phyloP scores from a whole-genome alignment of 345 rosid genomes.

The Citrus hindsii region DNA sequence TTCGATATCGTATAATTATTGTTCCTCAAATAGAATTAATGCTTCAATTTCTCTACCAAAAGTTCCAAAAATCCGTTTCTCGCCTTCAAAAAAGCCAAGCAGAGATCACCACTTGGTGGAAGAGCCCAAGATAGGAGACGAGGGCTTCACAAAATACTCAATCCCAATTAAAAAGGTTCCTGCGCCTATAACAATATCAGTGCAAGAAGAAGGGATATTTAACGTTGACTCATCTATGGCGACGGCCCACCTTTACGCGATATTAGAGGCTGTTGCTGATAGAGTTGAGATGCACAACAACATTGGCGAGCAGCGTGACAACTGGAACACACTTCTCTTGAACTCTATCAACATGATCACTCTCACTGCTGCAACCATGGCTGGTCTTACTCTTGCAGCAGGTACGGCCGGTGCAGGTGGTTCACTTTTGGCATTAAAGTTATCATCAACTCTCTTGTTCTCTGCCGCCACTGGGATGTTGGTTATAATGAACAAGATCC shows the following conservation, averaged over 20 bases:
- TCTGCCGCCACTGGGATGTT: slow-evolving; percentile 38
- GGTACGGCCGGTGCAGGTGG: background rate
- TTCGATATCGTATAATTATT: no score
- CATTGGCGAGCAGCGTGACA: slow-evolving; percentile 56
- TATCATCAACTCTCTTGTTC: slow-evolving; percentile 42
- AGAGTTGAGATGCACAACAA: slow-evolving; percentile 73
- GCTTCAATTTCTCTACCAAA: slow-evolving; percentile 41
- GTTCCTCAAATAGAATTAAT: background rate
- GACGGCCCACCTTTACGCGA: slow-evolving; percentile 39
- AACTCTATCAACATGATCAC: slow-evolving; percentile 71
- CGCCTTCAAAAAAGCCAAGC: slow-evolving; percentile 16
- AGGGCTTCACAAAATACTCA: slow-evolving; percentile 1
- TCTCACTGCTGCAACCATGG: slow-evolving; percentile 54
- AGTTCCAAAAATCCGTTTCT: slow-evolving; percentile 32
- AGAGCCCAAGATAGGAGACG: background rate
- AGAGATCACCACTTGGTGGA: background rate
- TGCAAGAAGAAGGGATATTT: background rate
- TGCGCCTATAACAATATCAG: no score
- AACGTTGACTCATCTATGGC: slow-evolving; percentile 1
- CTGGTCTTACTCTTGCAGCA: slow-evolving; percentile 25
- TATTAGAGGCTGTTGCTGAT: slow-evolving; percentile 56
- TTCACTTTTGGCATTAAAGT: slow-evolving; percentile 37
- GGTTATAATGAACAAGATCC: slow-evolving; percentile 55
- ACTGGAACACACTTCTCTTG: slow-evolving; percentile 62
- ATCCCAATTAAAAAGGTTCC: slow-evolving; percentile 1